Base-by-base conservation (phyloP, 257 asterid species). In the Verbascum thapsus region DNA sequence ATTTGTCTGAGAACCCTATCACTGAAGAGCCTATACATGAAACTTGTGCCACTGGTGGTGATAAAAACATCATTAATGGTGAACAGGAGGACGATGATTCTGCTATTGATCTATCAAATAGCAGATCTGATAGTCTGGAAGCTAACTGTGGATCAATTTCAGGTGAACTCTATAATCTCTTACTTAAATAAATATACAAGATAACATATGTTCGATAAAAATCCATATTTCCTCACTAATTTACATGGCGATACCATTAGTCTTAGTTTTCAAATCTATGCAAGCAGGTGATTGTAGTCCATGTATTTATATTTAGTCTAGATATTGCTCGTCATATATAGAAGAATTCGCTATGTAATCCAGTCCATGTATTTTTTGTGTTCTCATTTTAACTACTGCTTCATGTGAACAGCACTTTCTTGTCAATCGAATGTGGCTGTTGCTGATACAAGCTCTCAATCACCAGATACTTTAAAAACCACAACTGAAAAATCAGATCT, bases 91-190 rank as follows among this genome's bases (percentile, higher is more conserved):
- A 53, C 61, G 78, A 71, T 22, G 71, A 58, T 63, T 67, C 84
- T 34, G 78, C 72, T 20, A 58, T 59, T 59, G 76, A 78, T 45
- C 56, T 52, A 56, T 78, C 84, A 63, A 70, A 75, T 63, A 73
- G 87, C 75, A 74, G 68, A 77, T 58, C 81, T 44, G 95, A 82
- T 63, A 86, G 95, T 77, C 60, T 89, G 67, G 97, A 85, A 64
- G 97, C 74, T 9, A 85, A 85, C 76, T 81, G 88, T 86, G 97
- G 97, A 61, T 87, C 98, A 18, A 74, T 83, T 56, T 87, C 97
- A 76, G 97, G 97, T 90, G 76, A 50, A 35, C 18, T 56, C 32
- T 53, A 69, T 53, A 16, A 16, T 67, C 55, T 53, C 58, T 64
- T 11, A 3, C 44, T 42, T 23, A 26, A 23, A 48, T 59, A 26